Evolutionary conservation across 192 early-diverging fungal species (phyloP).

Genomic region (Gryganskiella cystojenkinii): DNA sequence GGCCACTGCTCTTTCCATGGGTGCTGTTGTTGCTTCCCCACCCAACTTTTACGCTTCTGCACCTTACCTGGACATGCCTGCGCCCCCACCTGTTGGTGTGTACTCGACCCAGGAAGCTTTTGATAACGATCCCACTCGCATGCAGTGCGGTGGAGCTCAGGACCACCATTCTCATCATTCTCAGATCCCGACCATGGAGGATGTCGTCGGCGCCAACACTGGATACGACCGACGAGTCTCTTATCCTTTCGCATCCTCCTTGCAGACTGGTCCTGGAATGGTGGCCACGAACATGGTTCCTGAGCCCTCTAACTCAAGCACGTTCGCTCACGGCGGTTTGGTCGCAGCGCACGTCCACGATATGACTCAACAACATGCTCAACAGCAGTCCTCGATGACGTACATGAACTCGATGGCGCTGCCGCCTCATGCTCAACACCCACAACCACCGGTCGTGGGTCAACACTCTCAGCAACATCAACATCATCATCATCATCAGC

Average conservation of each 20-base stretch:
- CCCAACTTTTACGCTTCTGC: slow-evolving; percentile 30
- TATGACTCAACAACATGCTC: slow-evolving; percentile 24
- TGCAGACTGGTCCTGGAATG: slow-evolving; percentile 22
- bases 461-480: slow-evolving; percentile 14
- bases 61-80: slow-evolving; percentile 38
- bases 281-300: slow-evolving; percentile 30
- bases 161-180: slow-evolving; percentile 2
- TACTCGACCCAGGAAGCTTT: slow-evolving; percentile 25
- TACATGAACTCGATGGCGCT: slow-evolving; percentile 32
- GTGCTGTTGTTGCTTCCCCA: slow-evolving; percentile 19
- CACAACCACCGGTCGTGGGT: neutral
- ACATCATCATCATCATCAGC: no score
- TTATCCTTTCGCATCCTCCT: slow-evolving; percentile 34
- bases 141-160: slow-evolving; percentile 35
- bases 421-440: slow-evolving; percentile 20
- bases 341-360: slow-evolving; percentile 22
- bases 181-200: slow-evolving; percentile 20
- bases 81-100: slow-evolving; percentile 22
- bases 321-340: slow-evolving; percentile 20
- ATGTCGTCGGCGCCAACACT: neutral
- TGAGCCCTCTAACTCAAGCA: slow-evolving; percentile 27
- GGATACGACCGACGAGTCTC: slow-evolving; percentile 30
- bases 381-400: neutral
- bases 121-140: slow-evolving; percentile 17
- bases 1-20: slow-evolving; percentile 12